Percentiles rank a stretch among this genome's conserved stretches.
Conservation (phyloP, 1,284 basidiomycete species). For the Athelia sp. region DNA sequence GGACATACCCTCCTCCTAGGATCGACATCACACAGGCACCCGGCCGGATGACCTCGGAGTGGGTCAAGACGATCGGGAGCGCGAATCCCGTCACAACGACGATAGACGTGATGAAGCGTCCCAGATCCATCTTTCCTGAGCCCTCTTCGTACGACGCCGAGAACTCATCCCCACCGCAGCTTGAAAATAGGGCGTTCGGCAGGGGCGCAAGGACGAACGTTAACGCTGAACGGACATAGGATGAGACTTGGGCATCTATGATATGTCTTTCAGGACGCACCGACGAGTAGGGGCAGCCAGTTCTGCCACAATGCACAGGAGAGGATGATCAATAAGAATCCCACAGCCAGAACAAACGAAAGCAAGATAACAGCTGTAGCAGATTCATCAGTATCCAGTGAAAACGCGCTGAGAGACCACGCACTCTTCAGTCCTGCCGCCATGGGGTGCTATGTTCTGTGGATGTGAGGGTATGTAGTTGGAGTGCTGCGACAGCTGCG, state of each 20-base stretch:
- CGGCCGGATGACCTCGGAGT: conserved; percentile 83
- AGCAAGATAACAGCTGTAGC: conserved; percentile 85
- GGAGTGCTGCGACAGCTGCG: not conserved
- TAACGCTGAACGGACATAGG: conserved; percentile 57
- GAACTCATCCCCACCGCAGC: conserved; percentile 85
- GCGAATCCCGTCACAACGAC: conserved; percentile 93
- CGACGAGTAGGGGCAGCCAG: conserved; percentile 96
- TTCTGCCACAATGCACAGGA: conserved; percentile 96
- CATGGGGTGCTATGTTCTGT: conserved; percentile 4
- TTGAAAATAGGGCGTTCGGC: conserved; percentile 86
- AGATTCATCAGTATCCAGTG: not conserved
- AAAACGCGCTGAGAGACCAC: not conserved
- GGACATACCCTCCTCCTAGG: conserved; percentile 77
- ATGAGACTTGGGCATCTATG: too few species aligned
- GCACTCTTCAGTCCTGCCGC: conserved; percentile 26
- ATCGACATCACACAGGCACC: conserved; percentile 94
- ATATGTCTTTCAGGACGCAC: too few species aligned
- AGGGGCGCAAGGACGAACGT: conserved; percentile 95
- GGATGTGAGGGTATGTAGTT: too few species aligned
- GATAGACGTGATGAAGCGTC: conserved; percentile 89
- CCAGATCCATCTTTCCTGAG: conserved; percentile 69
- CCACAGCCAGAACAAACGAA: conserved; percentile 94
- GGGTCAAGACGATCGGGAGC: conserved; percentile 87
- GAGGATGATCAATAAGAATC: conserved; percentile 96
- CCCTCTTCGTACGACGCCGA: conserved; percentile 54